Evolutionary conservation across 2,329 filamentous ascomycete species (phyloP).

Genomic region (Penicillium sp.): DNA sequence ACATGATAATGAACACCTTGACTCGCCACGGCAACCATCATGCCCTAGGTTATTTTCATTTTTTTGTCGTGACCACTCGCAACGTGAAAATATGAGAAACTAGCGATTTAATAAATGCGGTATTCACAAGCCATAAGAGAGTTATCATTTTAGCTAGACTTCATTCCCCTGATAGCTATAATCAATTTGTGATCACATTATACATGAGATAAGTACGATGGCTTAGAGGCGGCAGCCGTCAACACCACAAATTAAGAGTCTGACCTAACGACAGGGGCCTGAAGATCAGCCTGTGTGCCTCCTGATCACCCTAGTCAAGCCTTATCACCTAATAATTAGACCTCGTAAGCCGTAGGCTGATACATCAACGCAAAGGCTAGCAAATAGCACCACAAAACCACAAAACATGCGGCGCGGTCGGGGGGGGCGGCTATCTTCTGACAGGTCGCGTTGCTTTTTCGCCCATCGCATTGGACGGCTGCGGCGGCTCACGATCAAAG

Average conservation of each 20-base stretch:
- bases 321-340: not conserved
- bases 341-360: not conserved
- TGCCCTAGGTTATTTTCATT: no score
- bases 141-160: not conserved
- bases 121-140: no score
- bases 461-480: conserved; percentile 9
- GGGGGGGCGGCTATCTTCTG: conserved; percentile 22
- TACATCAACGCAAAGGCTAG: not conserved
- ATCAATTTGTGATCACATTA: no score
- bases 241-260: not conserved
- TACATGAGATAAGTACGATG: not conserved
- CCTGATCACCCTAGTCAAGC: not conserved
- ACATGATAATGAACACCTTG: no score
- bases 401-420: conserved; percentile 5
- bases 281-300: not conserved
- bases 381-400: conserved; percentile 4
- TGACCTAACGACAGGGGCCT: not conserved
- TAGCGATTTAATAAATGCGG: no score
- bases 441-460: conserved; percentile 21
- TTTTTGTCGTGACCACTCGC: no score
- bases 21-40: no score
- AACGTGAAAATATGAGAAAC: no score
- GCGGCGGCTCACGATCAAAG: conserved; percentile 21
- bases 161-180: not conserved
- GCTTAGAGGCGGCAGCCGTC: not conserved